Conservation (phyloP, 805 yeast genomes). For the Torulaspora franciscae region DNA sequence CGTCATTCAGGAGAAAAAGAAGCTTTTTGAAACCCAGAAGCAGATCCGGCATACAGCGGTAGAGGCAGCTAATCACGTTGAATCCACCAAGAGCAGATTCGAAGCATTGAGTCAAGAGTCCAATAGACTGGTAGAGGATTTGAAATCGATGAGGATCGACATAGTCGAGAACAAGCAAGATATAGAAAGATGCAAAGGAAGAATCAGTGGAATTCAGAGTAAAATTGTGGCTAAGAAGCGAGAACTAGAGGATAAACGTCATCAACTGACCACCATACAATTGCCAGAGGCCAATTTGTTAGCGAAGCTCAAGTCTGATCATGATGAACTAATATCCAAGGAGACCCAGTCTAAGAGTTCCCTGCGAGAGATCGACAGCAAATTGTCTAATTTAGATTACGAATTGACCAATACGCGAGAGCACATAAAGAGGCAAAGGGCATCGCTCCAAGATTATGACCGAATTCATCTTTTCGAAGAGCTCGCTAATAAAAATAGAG, state of each 20-base stretch:
- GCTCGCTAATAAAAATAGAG: constrained; percentile 5
- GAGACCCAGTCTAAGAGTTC: constrained; percentile 16
- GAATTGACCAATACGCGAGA: constrained; percentile 37
- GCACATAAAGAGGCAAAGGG: constrained; percentile 37
- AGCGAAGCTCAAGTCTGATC: constrained; percentile 17
- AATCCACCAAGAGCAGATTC: constrained; percentile 21
- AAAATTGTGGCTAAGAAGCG: constrained; percentile 12
- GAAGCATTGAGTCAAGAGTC: constrained; percentile 10
- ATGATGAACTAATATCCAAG: constrained; percentile 23
- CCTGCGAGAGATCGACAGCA: constrained; percentile 28
- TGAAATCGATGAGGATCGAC: constrained; percentile 17
- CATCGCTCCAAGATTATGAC: constrained; percentile 45
- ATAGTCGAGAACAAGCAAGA: constrained; percentile 16
- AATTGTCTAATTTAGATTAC: constrained; percentile 37
- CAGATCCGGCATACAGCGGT: constrained; percentile 34
- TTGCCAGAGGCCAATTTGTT: constrained; percentile 20
- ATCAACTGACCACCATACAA: constrained; percentile 9
- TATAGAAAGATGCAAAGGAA: constrained; percentile 21
- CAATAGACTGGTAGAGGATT: constrained; percentile 9
- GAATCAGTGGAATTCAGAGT: constrained; percentile 19
- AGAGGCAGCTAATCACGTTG: constrained; percentile 35
- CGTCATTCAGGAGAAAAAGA: constrained; percentile 26
- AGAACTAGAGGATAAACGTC: constrained; percentile 10
- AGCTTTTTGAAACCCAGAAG: constrained; percentile 29
- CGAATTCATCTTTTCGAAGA: constrained; percentile 45